A percentile compares a stretch with the other conserved stretches of the same genome.
These are phyloP conservation scores for Talaromyces borbonicus DNA, from an alignment of 495 filamentous ascomycete species.

Conservation along the genomic window DNA sequence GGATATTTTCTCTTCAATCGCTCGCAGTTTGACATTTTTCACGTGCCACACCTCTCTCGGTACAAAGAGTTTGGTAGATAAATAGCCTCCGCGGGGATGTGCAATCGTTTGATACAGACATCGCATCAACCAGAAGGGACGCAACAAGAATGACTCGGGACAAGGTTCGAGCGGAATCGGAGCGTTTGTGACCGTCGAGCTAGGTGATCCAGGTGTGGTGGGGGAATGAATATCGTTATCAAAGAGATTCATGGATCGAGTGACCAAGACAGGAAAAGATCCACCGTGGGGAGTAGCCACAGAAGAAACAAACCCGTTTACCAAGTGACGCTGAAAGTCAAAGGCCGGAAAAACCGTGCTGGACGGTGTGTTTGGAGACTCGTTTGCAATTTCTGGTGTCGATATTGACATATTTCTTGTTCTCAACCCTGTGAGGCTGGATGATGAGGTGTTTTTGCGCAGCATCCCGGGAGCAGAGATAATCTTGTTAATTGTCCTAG, in stretches of 20 bases:
- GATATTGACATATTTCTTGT: slow-evolving; percentile 68
- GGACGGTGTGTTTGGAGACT: slow-evolving; percentile 65
- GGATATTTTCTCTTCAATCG: slow-evolving; percentile 88
- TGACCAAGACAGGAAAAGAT: slow-evolving; percentile 44
- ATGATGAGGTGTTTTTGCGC: slow-evolving; percentile 71
- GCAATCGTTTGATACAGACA: slow-evolving; percentile 85
- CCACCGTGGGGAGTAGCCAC: slow-evolving; percentile 58
- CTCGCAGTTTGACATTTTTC: slow-evolving; percentile 85
- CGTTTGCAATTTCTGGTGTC: slow-evolving; percentile 54
- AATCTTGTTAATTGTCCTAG: slow-evolving; percentile 39
- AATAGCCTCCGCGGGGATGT: slow-evolving; percentile 83
- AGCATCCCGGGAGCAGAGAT: slow-evolving; percentile 46
- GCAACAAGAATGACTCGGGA: slow-evolving; percentile 71
- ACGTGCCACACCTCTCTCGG: slow-evolving; percentile 90
- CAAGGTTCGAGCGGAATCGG: slow-evolving; percentile 84
- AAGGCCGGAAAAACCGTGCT: slow-evolving; percentile 54
- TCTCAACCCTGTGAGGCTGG: slow-evolving; percentile 61
- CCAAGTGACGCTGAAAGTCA: slow-evolving; percentile 35
- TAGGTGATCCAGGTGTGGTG: slow-evolving; percentile 55
- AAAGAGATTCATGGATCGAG: slow-evolving; percentile 71
- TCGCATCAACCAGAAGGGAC: slow-evolving; percentile 95
- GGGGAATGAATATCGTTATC: slow-evolving; percentile 75
- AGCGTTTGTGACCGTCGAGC: slow-evolving; percentile 41
- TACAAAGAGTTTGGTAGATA: slow-evolving; percentile 83
- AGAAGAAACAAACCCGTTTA: slow-evolving; percentile 44